A percentile compares a stretch with the other conserved stretches of the same genome.
Evolutionary conservation across 2,329 filamentous ascomycete species (phyloP).

Genomic region (Basipetospora chlamydospora): DNA sequence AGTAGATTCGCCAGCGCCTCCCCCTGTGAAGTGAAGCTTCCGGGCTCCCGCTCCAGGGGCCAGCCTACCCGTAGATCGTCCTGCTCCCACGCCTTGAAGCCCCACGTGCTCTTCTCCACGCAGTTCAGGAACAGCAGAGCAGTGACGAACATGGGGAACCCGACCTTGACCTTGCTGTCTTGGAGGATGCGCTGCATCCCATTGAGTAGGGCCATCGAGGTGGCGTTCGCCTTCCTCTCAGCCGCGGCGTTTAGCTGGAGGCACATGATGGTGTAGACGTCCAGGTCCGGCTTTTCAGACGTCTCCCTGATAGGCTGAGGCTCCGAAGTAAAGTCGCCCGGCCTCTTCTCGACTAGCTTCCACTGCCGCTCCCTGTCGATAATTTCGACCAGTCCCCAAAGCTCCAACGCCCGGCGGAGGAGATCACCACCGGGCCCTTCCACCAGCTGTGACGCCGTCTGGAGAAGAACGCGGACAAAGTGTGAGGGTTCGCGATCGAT

Average conservation of each 20-base stretch:
- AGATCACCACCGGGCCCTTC: conserved; percentile 34
- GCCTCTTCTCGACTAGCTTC: conserved; percentile 36
- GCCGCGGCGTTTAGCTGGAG: conserved; percentile 51
- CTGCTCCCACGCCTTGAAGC: conserved; percentile 54
- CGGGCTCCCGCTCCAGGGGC: conserved; percentile 44
- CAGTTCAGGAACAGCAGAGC: conserved; percentile 50
- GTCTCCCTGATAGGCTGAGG: conserved; percentile 34
- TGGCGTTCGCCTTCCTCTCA: conserved; percentile 46
- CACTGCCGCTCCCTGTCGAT: conserved; percentile 50
- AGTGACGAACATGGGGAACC: conserved; percentile 47
- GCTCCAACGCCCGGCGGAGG: conserved; percentile 42
- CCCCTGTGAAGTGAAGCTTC: conserved; percentile 43
- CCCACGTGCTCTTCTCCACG: conserved; percentile 54
- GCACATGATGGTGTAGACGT: conserved; percentile 46
- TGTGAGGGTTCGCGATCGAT: conserved; percentile 44
- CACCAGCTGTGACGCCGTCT: conserved; percentile 33
- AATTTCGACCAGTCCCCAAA: conserved; percentile 51
- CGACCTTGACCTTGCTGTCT: conserved; percentile 44
- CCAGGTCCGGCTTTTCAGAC: conserved; percentile 31
- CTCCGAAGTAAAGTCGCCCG: conserved; percentile 21
- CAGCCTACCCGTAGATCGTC: conserved; percentile 42
- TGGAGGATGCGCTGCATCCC: conserved; percentile 47
- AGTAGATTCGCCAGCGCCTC: conserved; percentile 42
- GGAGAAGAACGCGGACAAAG: conserved; percentile 44
- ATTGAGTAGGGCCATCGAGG: conserved; percentile 42